phyloP scores from a whole-genome alignment of 805 yeast species.

The Ogataea neopini region DNA sequence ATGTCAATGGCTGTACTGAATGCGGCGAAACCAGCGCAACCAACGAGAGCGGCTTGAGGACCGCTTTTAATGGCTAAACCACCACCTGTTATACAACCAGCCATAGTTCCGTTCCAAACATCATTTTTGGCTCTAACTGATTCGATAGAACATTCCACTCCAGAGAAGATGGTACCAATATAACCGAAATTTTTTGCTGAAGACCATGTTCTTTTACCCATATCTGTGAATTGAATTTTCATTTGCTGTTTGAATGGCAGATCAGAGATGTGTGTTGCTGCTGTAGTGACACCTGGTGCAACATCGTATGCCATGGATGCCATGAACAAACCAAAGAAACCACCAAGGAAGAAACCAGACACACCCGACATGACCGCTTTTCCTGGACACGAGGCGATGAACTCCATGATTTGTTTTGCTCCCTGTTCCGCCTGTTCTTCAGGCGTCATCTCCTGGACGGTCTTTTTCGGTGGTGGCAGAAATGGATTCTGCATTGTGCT shows the following conservation, averaged over 20 bases:
- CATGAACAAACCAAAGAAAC: slow-evolving; percentile 94
- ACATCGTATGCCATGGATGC: slow-evolving; percentile 85
- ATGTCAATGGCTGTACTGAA: slow-evolving; percentile 87
- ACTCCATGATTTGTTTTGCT: slow-evolving; percentile 76
- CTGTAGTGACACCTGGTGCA: slow-evolving; percentile 54
- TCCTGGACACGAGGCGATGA: slow-evolving; percentile 94
- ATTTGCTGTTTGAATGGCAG: slow-evolving; percentile 91
- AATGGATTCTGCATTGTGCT: slow-evolving; percentile 38
- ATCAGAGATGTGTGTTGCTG: slow-evolving; percentile 62
- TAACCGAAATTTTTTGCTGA: slow-evolving; percentile 94
- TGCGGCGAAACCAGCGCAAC: slow-evolving; percentile 98
- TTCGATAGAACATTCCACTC: slow-evolving; percentile 89
- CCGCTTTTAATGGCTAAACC: slow-evolving; percentile 92
- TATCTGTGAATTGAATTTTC: slow-evolving; percentile 85
- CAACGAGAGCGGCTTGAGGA: slow-evolving; percentile 86
- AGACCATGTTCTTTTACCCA: slow-evolving; percentile 85
- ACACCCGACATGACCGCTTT: slow-evolving; percentile 90
- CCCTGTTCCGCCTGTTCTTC: slow-evolving; percentile 94
- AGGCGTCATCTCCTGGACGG: slow-evolving; percentile 71
- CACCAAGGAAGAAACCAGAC: slow-evolving; percentile 92
- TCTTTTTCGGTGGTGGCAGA: slow-evolving; percentile 46
- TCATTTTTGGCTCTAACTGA: slow-evolving; percentile 87
- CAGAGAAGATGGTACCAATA: slow-evolving; percentile 87
- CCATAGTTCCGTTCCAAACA: slow-evolving; percentile 84
- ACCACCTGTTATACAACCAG: slow-evolving; percentile 97